These are phyloP conservation scores for Tylopilus felleus DNA, from an alignment of 768 basidiomycete species.

Conservation along the genomic window DNA sequence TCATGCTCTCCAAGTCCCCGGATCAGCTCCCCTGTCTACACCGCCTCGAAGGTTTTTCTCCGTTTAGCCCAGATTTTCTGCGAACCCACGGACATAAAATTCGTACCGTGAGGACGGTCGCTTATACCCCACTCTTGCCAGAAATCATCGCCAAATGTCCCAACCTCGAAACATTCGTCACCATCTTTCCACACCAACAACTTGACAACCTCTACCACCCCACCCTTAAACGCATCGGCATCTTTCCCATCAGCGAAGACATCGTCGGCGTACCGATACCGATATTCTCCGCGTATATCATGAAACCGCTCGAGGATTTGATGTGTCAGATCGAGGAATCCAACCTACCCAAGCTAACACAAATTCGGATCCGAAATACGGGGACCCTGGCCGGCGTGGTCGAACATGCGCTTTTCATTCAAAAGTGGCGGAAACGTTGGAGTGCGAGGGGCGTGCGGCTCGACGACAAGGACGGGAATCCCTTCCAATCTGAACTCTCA, in stretches of 20 bases:
- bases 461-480: slow-evolving; percentile 31
- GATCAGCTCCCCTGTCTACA: slow-evolving; percentile 38
- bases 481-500: slow-evolving; percentile 12
- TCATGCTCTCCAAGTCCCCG: slow-evolving; percentile 32
- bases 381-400: slow-evolving; percentile 37
- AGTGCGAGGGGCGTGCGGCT: slow-evolving; percentile 27
- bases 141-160: slow-evolving; percentile 38
- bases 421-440: slow-evolving; percentile 32
- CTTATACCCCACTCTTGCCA: slow-evolving; percentile 32
- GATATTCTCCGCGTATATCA: slow-evolving; percentile 38
- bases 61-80: slow-evolving; percentile 42
- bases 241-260: slow-evolving; percentile 41
- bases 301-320: slow-evolving; percentile 40
- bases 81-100: slow-evolving; percentile 41
- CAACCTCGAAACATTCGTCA: slow-evolving; percentile 42
- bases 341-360: slow-evolving; percentile 32
- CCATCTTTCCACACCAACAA: slow-evolving; percentile 34
- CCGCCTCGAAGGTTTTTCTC: slow-evolving; percentile 43
- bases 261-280: slow-evolving; percentile 34
- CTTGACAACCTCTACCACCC: slow-evolving; percentile 38
- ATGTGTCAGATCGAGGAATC: slow-evolving; percentile 38
- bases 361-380: slow-evolving; percentile 40
- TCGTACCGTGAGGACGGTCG: slow-evolving; percentile 37
- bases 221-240: slow-evolving; percentile 40
- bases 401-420: slow-evolving; percentile 24